Conservation (phyloP, 768 basidiomycete genomes). For the Tulasnella sp. region DNA sequence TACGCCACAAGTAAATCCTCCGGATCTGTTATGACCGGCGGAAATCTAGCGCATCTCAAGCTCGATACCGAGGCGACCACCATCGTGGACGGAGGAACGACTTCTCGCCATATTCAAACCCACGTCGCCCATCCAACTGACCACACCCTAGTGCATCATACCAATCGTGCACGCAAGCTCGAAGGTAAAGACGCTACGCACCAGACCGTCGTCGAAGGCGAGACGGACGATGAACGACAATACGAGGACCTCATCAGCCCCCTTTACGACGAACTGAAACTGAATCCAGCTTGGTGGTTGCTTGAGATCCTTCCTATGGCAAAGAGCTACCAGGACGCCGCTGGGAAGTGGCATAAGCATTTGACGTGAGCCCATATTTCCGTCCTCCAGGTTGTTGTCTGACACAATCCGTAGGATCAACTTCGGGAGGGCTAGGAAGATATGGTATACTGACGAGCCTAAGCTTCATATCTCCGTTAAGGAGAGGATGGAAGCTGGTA, state of each 20-base stretch:
- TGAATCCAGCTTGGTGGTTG: constrained; percentile 15
- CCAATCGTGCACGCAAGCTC: neutral
- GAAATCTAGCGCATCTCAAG: no score
- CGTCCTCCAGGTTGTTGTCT: neutral
- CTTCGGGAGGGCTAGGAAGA: neutral
- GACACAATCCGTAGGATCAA: neutral
- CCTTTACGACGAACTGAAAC: constrained; percentile 11
- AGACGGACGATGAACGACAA: constrained; percentile 8
- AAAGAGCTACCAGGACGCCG: constrained; percentile 3
- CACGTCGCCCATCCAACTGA: no score
- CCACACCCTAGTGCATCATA: no score
- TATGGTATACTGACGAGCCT: neutral
- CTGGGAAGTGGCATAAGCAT: constrained; percentile 13
- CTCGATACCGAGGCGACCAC: neutral
- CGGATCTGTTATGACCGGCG: no score
- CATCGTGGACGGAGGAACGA: no score
- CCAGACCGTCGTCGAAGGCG: neutral
- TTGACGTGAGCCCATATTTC: neutral
- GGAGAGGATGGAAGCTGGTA: constrained; percentile 14
- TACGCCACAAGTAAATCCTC: no score
- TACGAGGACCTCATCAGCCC: constrained; percentile 1
- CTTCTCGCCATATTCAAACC: no score
- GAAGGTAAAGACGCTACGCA: neutral
- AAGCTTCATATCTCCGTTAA: constrained; percentile 14
- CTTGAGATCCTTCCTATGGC: constrained; percentile 17